Base-by-base conservation (phyloP, 1,139 yeast genomes). In the Diutina catenulata region DNA sequence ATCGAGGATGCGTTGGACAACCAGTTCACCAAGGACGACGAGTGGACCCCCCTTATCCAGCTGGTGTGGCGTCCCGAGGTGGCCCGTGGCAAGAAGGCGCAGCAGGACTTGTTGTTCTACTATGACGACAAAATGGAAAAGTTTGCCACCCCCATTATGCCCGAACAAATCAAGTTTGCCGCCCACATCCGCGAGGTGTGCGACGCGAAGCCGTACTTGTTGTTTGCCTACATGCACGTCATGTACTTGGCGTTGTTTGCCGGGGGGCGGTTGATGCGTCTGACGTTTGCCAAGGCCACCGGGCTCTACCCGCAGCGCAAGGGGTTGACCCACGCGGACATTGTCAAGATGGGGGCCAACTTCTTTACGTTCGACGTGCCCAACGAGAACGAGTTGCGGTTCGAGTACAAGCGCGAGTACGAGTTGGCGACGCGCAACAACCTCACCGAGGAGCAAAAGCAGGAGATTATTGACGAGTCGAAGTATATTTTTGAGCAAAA, bases 211-310 rank as follows among this genome's bases (percentile, higher is more conserved):
- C 94, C 94, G 7, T 74, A 80, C 49, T 58, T 81, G 27, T 58
- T 83, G 28, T 63, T 84, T 41, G 94, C 94, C n/a, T 83, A 83
- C 56, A 73, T 84, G 62, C 94, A 83, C 52, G 93, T 82, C 35
- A 70, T 83, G 76, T 84, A 84, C 56, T 62, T 83, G 51, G 94
- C 93, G 1, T 67, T 84, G 38, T 84, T 84, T 60, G 94, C 94
- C 5, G 95, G 95, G 38, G 94, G 94, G 22, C 66, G 79, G 45
- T 68, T 83, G 38, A 70, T 83, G 75, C 64, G 80, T 42, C 76
- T 87, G 1, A 70, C 76, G 16, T 57, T 83, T 27, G 66, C 80
- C 37, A 74, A 69, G 49, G 77, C 87, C 24, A 62, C 80, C 4
- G 86, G 88, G 2, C 59, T 83, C 42, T 81, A 81, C 64, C 94